These are phyloP conservation scores for Fusarium sp. DNA, from an alignment of 2,329 filamentous ascomycete species.

Conservation along the genomic window DNA sequence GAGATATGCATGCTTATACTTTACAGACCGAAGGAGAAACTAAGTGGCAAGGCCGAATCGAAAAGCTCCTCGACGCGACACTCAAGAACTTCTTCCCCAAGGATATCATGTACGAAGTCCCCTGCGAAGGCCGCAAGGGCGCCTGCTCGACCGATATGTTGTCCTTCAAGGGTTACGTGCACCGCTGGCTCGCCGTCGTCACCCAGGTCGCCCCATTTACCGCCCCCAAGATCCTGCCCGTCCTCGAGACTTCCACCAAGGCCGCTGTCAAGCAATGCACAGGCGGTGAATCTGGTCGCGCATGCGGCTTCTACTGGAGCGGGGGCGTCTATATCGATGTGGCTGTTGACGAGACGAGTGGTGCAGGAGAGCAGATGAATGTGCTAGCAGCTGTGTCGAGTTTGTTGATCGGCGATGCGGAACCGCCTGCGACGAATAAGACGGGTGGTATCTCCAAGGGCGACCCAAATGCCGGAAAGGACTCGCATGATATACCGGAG, in stretches of 20 bases:
- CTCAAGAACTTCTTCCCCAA: constrained; percentile 67
- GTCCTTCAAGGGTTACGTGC: constrained; percentile 78
- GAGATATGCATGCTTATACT: constrained; percentile 36
- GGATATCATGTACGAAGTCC: constrained; percentile 73
- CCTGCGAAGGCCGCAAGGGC: constrained; percentile 69
- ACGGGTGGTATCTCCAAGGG: constrained; percentile 66
- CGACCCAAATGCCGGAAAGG: constrained; percentile 56
- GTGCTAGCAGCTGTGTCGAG: constrained; percentile 68
- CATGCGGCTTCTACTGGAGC: constrained; percentile 75
- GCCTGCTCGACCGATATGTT: constrained; percentile 79
- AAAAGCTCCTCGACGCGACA: constrained; percentile 66
- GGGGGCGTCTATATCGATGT: constrained; percentile 59
- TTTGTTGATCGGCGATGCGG: constrained; percentile 59
- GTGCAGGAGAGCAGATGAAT: constrained; percentile 71
- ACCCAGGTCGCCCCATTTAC: constrained; percentile 74
- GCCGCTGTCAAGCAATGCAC: constrained; percentile 74
- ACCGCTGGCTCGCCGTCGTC: constrained; percentile 73
- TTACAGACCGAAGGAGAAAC: constrained; percentile 63
- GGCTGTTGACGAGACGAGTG: constrained; percentile 65
- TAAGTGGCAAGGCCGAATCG: constrained; percentile 68
- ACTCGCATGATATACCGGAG: constrained; percentile 51
- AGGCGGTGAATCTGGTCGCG: constrained; percentile 67
- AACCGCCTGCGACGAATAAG: constrained; percentile 58
- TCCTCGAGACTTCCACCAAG: constrained; percentile 68
- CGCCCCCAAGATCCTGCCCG: constrained; percentile 65